phyloP scores from a whole-genome alignment of 75 land plant species.

The Sequoia sempervirens region DNA sequence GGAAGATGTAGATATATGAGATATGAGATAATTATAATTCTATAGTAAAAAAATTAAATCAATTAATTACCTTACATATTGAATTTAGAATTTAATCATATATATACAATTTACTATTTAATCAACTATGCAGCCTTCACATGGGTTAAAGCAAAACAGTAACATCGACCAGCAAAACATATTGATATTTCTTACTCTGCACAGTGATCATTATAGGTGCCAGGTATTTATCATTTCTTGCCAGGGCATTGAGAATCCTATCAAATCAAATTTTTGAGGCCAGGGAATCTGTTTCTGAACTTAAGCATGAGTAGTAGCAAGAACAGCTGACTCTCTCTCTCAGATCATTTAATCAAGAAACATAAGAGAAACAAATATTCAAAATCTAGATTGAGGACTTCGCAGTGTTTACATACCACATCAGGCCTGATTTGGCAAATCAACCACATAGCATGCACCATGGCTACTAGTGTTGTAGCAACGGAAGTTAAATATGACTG shows the following conservation, averaged over 20 bases:
- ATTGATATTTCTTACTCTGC: neutral
- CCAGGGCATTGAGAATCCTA: neutral
- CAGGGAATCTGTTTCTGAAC: neutral
- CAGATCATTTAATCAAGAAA: neutral
- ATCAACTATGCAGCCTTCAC: neutral
- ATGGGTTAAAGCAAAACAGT: neutral
- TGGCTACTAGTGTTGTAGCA: conserved; percentile 76
- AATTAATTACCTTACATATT: neutral
- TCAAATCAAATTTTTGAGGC: neutral
- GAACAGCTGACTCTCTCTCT: neutral
- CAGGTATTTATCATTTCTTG: neutral
- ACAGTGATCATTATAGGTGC: neutral
- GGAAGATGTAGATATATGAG: neutral
- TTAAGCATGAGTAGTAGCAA: conserved; percentile 4
- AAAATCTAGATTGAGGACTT: neutral
- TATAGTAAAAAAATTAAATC: neutral
- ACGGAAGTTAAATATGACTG: conserved; percentile 90
- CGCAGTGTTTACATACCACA: conserved; percentile 44
- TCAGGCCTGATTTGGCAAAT: conserved; percentile 72
- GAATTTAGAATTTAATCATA: neutral
- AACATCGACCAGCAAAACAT: neutral
- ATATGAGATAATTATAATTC: neutral
- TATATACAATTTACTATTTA: neutral
- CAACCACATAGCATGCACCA: conserved; percentile 63
- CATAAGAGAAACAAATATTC: neutral